These are phyloP conservation scores for Curvularia eragrostidis DNA, from an alignment of 2,329 filamentous ascomycete species.

Conservation along the genomic window DNA sequence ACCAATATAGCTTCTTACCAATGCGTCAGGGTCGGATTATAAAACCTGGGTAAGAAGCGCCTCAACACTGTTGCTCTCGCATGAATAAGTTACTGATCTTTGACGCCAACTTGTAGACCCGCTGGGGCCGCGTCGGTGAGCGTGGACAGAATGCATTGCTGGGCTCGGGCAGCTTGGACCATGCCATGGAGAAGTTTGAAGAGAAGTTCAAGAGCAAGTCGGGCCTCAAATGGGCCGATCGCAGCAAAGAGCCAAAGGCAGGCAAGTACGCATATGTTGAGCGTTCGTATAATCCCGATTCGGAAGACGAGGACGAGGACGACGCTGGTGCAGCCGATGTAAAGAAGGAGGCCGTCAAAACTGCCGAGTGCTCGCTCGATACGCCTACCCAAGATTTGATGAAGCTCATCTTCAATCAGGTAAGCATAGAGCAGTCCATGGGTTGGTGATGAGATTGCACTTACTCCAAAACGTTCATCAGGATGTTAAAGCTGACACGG, in stretches of 20 bases:
- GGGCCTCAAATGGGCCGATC: conserved; percentile 59
- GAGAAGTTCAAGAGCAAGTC: conserved; percentile 66
- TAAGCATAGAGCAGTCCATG: not conserved
- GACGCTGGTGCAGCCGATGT: conserved; percentile 13
- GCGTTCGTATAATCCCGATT: conserved; percentile 74
- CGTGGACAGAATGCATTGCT: conserved; percentile 55
- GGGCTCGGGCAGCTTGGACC: conserved; percentile 46
- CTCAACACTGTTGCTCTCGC: not conserved
- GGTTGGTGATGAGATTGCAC: not conserved
- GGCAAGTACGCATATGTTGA: conserved; percentile 82
- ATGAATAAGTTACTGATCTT: not conserved
- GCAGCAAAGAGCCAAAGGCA: conserved; percentile 62
- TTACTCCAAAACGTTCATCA: not conserved
- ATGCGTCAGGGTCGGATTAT: conserved; percentile 48
- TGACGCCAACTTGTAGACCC: conserved; percentile 63
- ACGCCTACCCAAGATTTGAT: conserved; percentile 71
- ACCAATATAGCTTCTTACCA: conserved; percentile 9
- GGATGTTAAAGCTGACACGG: not conserved
- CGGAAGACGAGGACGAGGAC: conserved; percentile 53
- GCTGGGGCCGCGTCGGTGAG: conserved; percentile 79
- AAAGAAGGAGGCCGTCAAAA: conserved; percentile 38
- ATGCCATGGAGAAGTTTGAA: conserved; percentile 56
- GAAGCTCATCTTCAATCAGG: conserved; percentile 81
- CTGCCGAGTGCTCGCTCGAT: conserved; percentile 61
- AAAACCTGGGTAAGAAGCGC: conserved; percentile 50